A percentile compares a stretch with the other conserved stretches of the same genome.
Evolutionary conservation across 2,329 filamentous ascomycete genomes (phyloP).

Genomic region (Trichoderma asperellum): DNA sequence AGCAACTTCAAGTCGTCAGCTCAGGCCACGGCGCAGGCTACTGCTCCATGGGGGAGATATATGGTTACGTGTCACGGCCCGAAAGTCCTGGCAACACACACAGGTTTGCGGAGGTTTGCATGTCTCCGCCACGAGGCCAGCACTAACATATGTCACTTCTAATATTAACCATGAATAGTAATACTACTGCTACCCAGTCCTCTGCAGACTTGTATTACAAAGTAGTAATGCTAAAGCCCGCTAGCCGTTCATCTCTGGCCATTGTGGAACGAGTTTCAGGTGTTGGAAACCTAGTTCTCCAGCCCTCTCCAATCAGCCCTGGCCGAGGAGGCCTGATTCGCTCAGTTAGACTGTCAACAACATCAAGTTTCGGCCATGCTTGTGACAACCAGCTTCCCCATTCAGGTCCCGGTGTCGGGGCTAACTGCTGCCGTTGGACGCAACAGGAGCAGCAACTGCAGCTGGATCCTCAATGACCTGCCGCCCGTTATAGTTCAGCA

Average conservation of each 20-base stretch:
- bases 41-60: not conserved
- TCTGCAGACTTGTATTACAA: conserved; percentile 1
- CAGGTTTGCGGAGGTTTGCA: conserved; percentile 3
- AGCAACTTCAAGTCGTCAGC: not conserved
- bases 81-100: not conserved
- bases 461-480: conserved; percentile 54
- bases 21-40: conserved; percentile 18
- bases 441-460: conserved; percentile 45
- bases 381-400: conserved; percentile 12
- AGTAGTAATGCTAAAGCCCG: not conserved
- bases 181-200: not conserved
- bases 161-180: conserved; percentile 1
- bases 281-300: conserved; percentile 3
- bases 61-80: conserved; percentile 10
- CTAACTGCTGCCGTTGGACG: conserved; percentile 28
- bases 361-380: not conserved
- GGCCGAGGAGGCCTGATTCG: conserved; percentile 1
- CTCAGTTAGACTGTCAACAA: not conserved
- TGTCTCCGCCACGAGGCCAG: conserved; percentile 1
- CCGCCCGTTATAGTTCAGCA: conserved; percentile 50
- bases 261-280: conserved; percentile 27
- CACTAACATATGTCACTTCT: not conserved
- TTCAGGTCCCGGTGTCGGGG: conserved; percentile 5
- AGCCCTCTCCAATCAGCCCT: not conserved
- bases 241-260: conserved; percentile 16